A percentile compares a stretch with the other conserved stretches of the same genome.
Conservation (phyloP, 2,329 filamentous ascomycete species). For the Fusarium haematococcum region DNA sequence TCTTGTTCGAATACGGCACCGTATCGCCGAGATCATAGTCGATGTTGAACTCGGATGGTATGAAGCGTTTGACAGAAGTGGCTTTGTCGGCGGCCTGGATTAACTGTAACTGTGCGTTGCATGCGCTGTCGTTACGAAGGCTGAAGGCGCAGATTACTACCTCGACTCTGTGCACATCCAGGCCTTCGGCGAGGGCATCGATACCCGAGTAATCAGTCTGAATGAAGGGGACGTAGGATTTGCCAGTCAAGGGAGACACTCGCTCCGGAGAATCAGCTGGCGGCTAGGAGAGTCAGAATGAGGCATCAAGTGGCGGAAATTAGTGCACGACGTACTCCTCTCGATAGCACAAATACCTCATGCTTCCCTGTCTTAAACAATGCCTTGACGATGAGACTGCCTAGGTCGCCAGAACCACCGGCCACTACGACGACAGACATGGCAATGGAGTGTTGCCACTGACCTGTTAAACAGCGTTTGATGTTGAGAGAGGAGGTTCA, state of each 20-base stretch:
- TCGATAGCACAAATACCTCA: slow-evolving; percentile 55
- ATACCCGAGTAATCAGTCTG: slow-evolving; percentile 45
- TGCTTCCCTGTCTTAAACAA: slow-evolving; percentile 51
- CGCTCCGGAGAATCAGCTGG: neutral
- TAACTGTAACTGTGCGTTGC: slow-evolving; percentile 48
- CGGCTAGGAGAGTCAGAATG: neutral
- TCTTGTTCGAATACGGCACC: slow-evolving; percentile 49
- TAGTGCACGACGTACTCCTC: slow-evolving; percentile 47
- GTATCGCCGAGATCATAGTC: slow-evolving; percentile 51
- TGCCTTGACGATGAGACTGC: slow-evolving; percentile 59
- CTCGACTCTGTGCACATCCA: slow-evolving; percentile 39
- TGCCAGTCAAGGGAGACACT: slow-evolving; percentile 5
- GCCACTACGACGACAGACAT: slow-evolving; percentile 57
- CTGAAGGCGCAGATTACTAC: slow-evolving; percentile 50
- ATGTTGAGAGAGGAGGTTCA: neutral
- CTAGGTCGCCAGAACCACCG: slow-evolving; percentile 60
- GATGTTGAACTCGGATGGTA: slow-evolving; percentile 54
- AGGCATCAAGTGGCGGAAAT: neutral
- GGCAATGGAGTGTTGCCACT: neutral
- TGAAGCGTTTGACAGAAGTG: slow-evolving; percentile 49
- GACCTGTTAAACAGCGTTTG: too few species aligned
- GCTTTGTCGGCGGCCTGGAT: slow-evolving; percentile 48
- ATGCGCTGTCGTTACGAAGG: slow-evolving; percentile 46
- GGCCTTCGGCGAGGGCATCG: slow-evolving; percentile 31
- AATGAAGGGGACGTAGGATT: slow-evolving; percentile 2